Percentiles rank a stretch among this genome's conserved stretches.
phyloP scores from a whole-genome alignment of 768 basidiomycete genomes.

The Tylopilus sp. region DNA sequence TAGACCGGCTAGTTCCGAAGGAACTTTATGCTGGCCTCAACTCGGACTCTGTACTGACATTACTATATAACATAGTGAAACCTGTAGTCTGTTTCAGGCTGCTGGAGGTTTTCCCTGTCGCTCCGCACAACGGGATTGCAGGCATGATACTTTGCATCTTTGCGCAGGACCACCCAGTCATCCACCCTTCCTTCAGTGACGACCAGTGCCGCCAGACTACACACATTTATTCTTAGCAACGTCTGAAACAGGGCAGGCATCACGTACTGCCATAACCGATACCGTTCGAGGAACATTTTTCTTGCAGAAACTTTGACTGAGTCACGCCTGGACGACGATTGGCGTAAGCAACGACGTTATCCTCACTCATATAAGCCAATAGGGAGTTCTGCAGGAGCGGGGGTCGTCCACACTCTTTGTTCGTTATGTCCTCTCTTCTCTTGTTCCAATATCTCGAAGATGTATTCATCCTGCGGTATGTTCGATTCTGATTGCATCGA shows the following conservation, averaged over 20 bases:
- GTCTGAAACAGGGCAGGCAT: background rate
- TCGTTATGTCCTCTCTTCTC: background rate
- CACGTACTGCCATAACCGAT: background rate
- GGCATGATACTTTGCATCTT: background rate
- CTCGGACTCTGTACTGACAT: no score
- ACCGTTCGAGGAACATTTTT: background rate
- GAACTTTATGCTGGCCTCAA: no score
- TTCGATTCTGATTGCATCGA: background rate
- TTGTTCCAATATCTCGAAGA: background rate
- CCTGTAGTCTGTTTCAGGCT: background rate
- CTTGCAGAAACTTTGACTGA: background rate
- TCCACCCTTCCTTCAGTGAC: background rate
- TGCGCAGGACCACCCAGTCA: background rate
- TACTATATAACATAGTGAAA: background rate
- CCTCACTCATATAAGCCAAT: background rate
- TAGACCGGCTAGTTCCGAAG: no score
- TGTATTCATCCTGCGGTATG: background rate
- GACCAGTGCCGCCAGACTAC: background rate
- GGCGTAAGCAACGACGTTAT: background rate
- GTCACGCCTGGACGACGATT: background rate
- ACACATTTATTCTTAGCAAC: background rate
- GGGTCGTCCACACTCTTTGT: background rate
- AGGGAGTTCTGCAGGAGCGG: background rate
- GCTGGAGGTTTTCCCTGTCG: background rate
- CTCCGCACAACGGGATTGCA: background rate